These are phyloP conservation scores for Exophiala xenobiotica DNA, from an alignment of 2,329 filamentous ascomycete genomes.

Conservation along the genomic window DNA sequence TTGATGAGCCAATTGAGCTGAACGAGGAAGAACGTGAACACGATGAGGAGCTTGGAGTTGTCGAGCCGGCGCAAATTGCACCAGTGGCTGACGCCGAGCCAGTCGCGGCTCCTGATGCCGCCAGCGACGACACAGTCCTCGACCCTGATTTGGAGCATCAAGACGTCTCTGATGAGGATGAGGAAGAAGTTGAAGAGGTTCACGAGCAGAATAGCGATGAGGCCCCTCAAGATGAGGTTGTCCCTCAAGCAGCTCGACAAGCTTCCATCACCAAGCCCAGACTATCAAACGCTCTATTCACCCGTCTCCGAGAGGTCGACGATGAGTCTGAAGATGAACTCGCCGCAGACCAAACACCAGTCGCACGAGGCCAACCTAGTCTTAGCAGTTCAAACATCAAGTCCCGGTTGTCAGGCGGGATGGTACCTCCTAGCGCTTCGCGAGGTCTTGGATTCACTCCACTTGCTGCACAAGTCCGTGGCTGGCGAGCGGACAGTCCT, in stretches of 20 bases:
- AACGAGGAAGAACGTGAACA: not conserved
- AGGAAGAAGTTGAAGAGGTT: not conserved
- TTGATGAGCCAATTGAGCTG: not conserved
- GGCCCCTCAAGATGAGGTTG: not conserved
- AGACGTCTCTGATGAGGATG: conserved; percentile 6
- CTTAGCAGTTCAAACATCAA: conserved; percentile 11
- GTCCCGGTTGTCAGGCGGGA: conserved; percentile 24
- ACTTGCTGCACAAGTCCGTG: conserved; percentile 59
- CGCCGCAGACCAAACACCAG: conserved; percentile 28
- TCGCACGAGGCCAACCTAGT: conserved; percentile 21
- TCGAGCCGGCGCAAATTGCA: conserved; percentile 14
- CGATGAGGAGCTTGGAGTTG: not conserved
- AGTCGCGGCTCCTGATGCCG: not conserved
- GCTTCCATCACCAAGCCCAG: conserved; percentile 9
- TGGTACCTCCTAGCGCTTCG: conserved; percentile 20
- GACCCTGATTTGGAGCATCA: conserved; percentile 27
- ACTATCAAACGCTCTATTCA: conserved; percentile 16
- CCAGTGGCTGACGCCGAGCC: not conserved
- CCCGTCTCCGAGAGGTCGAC: conserved; percentile 12
- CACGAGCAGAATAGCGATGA: not conserved
- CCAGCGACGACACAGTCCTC: conserved; percentile 18
- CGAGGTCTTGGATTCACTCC: conserved; percentile 60
- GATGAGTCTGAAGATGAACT: conserved; percentile 34
- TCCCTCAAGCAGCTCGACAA: not conserved
- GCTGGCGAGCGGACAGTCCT: conserved; percentile 64